Evolutionary conservation across 306 rosid genomes (phyloP), one percentile per base, ranked within the genome.

Genomic region (Gastrolobium bilobum): DNA sequence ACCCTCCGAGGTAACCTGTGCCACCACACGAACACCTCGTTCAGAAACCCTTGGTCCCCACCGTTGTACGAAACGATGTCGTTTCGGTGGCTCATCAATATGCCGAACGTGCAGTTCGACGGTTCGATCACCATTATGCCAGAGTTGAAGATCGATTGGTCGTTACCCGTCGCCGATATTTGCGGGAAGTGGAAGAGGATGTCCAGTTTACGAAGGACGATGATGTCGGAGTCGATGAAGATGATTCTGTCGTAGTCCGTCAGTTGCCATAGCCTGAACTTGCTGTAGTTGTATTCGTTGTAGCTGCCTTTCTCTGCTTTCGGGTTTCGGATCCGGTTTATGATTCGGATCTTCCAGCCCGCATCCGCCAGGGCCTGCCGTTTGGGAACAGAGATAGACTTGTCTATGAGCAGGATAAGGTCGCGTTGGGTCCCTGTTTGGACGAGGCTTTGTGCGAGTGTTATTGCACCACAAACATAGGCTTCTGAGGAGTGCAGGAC

Each of bases 241-340:
- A 91, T 87, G 78, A 93, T 7, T 66, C 87, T 90, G 80, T 89
- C 83, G 78, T 93, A 93, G 43, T 85, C 87, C 7, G 89, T 93
- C 38, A 93, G 92, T 67, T 89, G 97, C 97, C 97, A 93, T 3
- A 93, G 88, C 0, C 96, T 89, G 79, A 93, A 85, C 89, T 93
- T 93, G 89, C 97, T 93, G 89, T 93, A 93, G 87, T 93, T 93
- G 90, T 93, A 91, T 65, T 93, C 97, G 78, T 93, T 93, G 87
- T 93, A 93, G n/a, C 91, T 74, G 26, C 62, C 57, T 4, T 84
- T 85, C 80, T 79, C 75, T 0, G 97, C 88, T 34, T 75, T 75
- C 1, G 98, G 97, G 83, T 93, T 93, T 10, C 98, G 88, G 68
- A 93, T 93, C 2, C 97, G 86, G 38, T 73, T 68, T 3, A 91